Base-by-base conservation (phyloP, 495 filamentous ascomycete genomes). In the Talaromyces trachyspermus region DNA sequence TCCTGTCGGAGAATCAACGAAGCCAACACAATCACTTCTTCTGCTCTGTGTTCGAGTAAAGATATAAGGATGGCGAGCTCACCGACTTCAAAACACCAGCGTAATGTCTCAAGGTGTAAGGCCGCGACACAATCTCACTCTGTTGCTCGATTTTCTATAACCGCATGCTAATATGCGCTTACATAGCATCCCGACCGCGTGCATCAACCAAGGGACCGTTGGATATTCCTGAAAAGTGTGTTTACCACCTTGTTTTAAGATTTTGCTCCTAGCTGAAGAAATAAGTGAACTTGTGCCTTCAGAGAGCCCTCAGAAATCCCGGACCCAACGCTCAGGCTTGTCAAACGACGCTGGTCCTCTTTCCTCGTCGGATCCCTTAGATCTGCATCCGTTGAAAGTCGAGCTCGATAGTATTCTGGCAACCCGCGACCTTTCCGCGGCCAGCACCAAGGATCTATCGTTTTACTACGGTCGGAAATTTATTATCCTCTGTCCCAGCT, bases 401-500 rank as follows among this genome's bases (percentile, higher is more conserved):
- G 26, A 49, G 19, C 24, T 49, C 12, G 39, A 49, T 27, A 49
- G 38, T 32, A 49, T 49, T 30, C 52, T 62, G 15, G 57, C 58
- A 36, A 64, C 57, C 24, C 64, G 63, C 42, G 62, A 64, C 43
- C 54, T 66, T 47, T 61, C 61, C 36, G 54, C 61, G 45, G 53
- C 63, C 10, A 46, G 68, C 23, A 66, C 71, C 29, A 87, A 85
- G 57, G 86, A 95, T 65, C 84, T 92, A 54, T 79, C 77, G 38
- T 91, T 81, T 63, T 95, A 48, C 76, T 89, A 15, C 75, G 80
- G 26, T 86, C 87, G 2, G 78, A 83, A 51, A 81, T 86, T 51
- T 96, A 85, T 71, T 91, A 92, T 64, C 79, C 82, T 2, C 74
- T 94, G 23, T 78, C 83, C 2, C 75, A 81, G 0, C 68, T 78